Percentiles rank a stretch among this genome's conserved stretches.
These are phyloP conservation scores for Kwoniella sp. DNA, from an alignment of 768 basidiomycete species.

Conservation along the genomic window DNA sequence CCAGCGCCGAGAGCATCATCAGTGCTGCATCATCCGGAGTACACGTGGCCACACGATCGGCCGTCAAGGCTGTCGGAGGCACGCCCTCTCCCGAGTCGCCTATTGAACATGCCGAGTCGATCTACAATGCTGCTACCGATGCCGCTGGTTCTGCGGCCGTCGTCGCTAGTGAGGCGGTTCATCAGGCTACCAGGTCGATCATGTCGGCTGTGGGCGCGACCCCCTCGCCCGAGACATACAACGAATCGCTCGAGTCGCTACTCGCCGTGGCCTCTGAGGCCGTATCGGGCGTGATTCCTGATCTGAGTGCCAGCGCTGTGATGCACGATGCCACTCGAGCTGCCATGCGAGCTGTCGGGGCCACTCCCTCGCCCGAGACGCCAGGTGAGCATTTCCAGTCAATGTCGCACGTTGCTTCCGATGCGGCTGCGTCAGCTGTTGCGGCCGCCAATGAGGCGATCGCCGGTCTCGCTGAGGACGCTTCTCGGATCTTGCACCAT, in stretches of 20 bases:
- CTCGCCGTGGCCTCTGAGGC: conserved; percentile 10
- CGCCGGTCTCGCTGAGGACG: conserved; percentile 17
- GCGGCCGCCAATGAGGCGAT: conserved; percentile 21
- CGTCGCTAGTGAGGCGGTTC: conserved; percentile 10
- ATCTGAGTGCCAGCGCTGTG: conserved; percentile 5
- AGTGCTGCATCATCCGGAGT: conserved; percentile 3
- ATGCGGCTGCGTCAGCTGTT: conserved; percentile 24
- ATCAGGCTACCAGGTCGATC: conserved; percentile 30
- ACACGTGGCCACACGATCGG: conserved; percentile 24
- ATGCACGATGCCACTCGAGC: conserved; percentile 31
- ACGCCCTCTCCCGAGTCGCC: conserved; percentile 32
- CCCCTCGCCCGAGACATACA: conserved; percentile 30
- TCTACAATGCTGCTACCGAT: conserved; percentile 7
- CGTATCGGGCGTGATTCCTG: not conserved
- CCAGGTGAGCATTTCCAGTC: conserved; percentile 29
- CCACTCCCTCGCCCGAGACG: conserved; percentile 33
- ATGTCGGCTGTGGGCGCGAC: conserved; percentile 36
- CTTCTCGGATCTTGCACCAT: conserved; percentile 24
- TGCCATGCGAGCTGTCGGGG: conserved; percentile 29
- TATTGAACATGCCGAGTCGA: conserved; percentile 14
- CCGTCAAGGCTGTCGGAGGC: conserved; percentile 20
- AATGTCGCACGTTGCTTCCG: conserved; percentile 9
- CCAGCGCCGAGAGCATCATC: conserved; percentile 4
- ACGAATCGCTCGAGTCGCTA: conserved; percentile 30
- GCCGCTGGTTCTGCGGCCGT: conserved; percentile 2